Conservation (phyloP, 805 yeast species). For the Wickerhamomyces chaumierensis region DNA sequence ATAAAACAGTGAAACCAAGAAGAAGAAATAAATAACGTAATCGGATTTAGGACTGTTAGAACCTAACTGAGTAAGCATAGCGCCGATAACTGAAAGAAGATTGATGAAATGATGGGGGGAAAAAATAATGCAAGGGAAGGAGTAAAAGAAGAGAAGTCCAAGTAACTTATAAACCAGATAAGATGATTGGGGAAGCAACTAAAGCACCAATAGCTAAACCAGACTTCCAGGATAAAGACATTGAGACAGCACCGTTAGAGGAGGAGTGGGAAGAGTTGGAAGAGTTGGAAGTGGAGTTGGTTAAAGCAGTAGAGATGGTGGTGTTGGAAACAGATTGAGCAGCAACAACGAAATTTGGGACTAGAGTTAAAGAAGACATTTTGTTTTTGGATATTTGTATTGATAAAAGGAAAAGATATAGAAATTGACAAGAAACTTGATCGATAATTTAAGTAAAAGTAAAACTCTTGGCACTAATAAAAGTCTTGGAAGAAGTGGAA, state of each 20-base stretch:
- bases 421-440: neutral
- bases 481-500: no score
- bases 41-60: no score
- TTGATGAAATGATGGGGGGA: no score
- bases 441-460: no score
- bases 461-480: no score
- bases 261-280: slow-evolving; percentile 15
- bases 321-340: slow-evolving; percentile 19
- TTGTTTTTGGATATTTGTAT: neutral
- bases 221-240: slow-evolving; percentile 29
- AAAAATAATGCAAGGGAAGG: no score
- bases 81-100: no score
- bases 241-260: slow-evolving; percentile 21
- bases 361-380: neutral
- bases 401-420: no score
- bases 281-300: slow-evolving; percentile 12
- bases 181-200: slow-evolving; percentile 26
- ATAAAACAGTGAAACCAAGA: no score
- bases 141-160: no score
- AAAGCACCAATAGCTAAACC: slow-evolving; percentile 28
- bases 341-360: slow-evolving; percentile 13
- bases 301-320: slow-evolving; percentile 4
- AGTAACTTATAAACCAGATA: slow-evolving; percentile 21
- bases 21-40: no score
- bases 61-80: no score